Evolutionary conservation across 495 filamentous ascomycete genomes (phyloP).

Genomic region (Xylaria venustula): DNA sequence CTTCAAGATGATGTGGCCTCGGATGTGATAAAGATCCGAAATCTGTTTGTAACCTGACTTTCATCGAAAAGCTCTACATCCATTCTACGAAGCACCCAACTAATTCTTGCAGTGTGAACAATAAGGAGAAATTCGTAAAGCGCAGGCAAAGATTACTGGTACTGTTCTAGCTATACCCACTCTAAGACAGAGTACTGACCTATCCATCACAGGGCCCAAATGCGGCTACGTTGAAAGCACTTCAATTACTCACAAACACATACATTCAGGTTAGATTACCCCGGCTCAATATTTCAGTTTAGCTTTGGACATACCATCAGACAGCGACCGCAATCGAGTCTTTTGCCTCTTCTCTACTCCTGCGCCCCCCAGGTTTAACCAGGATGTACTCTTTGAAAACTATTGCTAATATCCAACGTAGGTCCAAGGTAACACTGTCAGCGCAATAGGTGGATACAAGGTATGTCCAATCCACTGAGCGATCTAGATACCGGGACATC

Average conservation of each 20-base stretch:
- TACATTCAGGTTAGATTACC: slow-evolving; percentile 64
- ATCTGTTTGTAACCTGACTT: background rate
- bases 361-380: no score
- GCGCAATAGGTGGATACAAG: slow-evolving; percentile 68
- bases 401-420: no score
- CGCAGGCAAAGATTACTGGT: slow-evolving; percentile 89
- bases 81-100: background rate
- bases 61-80: no score
- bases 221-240: slow-evolving; percentile 72
- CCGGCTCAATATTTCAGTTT: no score
- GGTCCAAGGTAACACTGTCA: slow-evolving; percentile 96
- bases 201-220: slow-evolving; percentile 8
- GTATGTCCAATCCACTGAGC: background rate
- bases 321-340: no score
- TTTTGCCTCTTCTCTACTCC: no score
- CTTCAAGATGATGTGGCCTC: slow-evolving; percentile 84
- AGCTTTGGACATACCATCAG: no score
- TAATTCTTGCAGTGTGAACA: slow-evolving; percentile 55
- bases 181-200: background rate
- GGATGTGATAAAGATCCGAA: slow-evolving; percentile 88
- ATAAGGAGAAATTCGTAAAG: slow-evolving; percentile 98
- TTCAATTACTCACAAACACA: slow-evolving; percentile 90
- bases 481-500: background rate
- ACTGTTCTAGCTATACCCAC: background rate
- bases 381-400: no score